Evolutionary conservation across 2,329 filamentous ascomycete species (phyloP).

Genomic region (Epichloe uncinata): DNA sequence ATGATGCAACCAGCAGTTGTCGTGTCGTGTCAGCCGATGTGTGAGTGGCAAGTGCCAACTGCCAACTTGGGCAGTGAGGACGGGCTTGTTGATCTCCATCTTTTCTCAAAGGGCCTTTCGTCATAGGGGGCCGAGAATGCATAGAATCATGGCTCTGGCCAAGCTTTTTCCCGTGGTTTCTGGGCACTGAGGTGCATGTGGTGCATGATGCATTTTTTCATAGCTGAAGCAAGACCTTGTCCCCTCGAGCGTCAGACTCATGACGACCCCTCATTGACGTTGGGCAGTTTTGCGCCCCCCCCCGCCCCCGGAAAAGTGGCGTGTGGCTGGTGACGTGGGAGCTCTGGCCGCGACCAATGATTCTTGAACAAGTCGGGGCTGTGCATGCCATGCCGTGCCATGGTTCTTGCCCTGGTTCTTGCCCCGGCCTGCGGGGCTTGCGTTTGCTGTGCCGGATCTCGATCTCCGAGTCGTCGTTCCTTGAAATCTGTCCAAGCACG

Average conservation of each 20-base stretch:
- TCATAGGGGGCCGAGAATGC: conserved; percentile 1
- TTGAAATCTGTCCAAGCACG: too few relatives aligned
- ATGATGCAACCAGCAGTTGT: conserved; percentile 3
- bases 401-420: too few relatives aligned
- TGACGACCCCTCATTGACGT: conserved; percentile 4
- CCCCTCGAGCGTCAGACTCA: background rate
- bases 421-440: too few relatives aligned
- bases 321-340: too few relatives aligned
- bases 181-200: too few relatives aligned
- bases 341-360: too few relatives aligned
- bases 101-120: background rate
- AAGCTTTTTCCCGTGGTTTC: background rate
- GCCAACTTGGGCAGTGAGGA: too few relatives aligned
- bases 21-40: background rate
- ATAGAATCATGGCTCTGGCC: background rate
- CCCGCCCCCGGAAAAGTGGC: too few relatives aligned
- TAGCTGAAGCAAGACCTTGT: background rate
- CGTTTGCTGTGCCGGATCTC: too few relatives aligned
- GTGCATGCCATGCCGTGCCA: too few relatives aligned
- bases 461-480: too few relatives aligned
- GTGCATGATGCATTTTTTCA: background rate
- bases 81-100: background rate
- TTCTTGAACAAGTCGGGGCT: too few relatives aligned
- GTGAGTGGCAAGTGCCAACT: background rate
- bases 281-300: background rate